Base-by-base conservation (phyloP, 2,329 filamentous ascomycete genomes). In the Lojkania enalia region DNA sequence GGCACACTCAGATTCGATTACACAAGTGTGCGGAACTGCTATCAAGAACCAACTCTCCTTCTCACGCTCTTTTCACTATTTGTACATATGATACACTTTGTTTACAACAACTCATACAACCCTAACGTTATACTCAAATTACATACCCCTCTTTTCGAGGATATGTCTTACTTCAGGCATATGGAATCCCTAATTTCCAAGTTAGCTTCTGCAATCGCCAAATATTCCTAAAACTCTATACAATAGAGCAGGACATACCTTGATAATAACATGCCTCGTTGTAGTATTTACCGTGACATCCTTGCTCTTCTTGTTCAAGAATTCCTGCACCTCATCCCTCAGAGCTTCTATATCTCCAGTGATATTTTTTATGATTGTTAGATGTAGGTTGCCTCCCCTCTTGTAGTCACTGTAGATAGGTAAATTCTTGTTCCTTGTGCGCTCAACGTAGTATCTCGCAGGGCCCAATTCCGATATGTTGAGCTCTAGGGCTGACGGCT, bases 311-410 rank as follows among this genome's bases (percentile, higher is more conserved):
- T 92, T 61, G 1, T 75, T 71, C 49, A 96, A 68, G 9, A 76
- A 78, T 15, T 71, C 63, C 27, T 76, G 72, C 44, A 97, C 65
- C 56, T 90, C 86, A 25, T 78, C 70, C 49, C 81, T 77, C 52
- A 97, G 66, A 2, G 75, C 79, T 21, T 74, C 69, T 38, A 83
- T 62, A 65, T 95, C 80, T 13, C 94, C 94, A 45, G 89, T 83
- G 38, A 92, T 79, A 71, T 88, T 90, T 67, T 90, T 87, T 44
- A 99, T 73, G 44, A 82, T 71, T 4, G 92, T 95, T 60, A 87
- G 72, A 59, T 84, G 82, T 63, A 84, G 77, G 54, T 88, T 94
- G 12, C 89, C 88, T 40, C 90, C 90, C 11, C 83, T 78, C 74
- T 88, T 91, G 53, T 73, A 75, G 54, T 83, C 77, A 13, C 84